phyloP scores from a whole-genome alignment of 208 protist genomes.

The Trypanosoma rangeli region DNA sequence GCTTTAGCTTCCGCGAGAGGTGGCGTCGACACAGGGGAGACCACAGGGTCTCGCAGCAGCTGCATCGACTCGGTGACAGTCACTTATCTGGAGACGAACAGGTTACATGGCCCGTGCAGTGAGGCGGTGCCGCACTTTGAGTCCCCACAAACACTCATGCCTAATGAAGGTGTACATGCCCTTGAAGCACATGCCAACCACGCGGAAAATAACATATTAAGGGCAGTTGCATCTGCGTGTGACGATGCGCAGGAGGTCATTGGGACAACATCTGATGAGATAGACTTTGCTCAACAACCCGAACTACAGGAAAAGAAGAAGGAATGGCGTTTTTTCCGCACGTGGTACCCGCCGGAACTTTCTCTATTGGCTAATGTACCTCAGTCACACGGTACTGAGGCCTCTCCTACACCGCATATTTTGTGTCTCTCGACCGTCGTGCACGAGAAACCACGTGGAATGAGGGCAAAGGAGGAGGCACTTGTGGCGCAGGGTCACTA shows the following conservation, averaged over 20 bases:
- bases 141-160: neutral
- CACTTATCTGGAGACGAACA: neutral
- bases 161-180: neutral
- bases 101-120: neutral
- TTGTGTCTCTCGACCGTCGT: conserved; percentile 20
- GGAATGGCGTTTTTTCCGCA: conserved; percentile 7
- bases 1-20: neutral
- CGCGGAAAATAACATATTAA: neutral
- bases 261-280: neutral
- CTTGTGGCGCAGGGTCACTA: conserved; percentile 23
- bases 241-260: neutral
- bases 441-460: conserved; percentile 22
- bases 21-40: neutral
- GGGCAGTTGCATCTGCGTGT: neutral
- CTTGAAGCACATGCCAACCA: neutral
- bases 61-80: neutral
- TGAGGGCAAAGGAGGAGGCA: conserved; percentile 28
- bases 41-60: neutral
- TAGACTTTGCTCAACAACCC: neutral
- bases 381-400: conserved; percentile 5
- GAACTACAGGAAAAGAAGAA: neutral
- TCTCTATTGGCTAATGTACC: conserved; percentile 11
- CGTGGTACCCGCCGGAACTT: conserved; percentile 17
- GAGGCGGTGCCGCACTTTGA: neutral
- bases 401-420: conserved; percentile 9